Evolutionary conservation across 2,329 filamentous ascomycete species (phyloP), one percentile per base, ranked within the genome.

Genomic region (Penicillium glabrum): DNA sequence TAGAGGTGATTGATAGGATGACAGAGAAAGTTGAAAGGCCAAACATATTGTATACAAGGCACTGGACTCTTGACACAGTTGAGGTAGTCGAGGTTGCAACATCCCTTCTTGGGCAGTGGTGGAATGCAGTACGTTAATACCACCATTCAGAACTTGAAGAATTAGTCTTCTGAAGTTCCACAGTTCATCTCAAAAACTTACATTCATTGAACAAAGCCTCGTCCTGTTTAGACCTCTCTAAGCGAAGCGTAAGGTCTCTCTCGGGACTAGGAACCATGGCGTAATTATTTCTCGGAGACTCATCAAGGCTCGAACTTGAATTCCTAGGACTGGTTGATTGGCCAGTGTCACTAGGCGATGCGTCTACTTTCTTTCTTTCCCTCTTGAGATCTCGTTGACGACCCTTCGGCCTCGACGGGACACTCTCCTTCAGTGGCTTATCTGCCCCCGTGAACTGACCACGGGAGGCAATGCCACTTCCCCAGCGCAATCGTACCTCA

Each of bases 381-480:
- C 60, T 57, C 29, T 46, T 60, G 35, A 65, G 53, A 59, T 72
- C 69, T 19, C 69, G 60, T 39, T 57, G 61, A 41, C 69, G 59
- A 1, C 69, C 69, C 44, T 62, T 70, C 1, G 50, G 60, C 41
- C 67, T 63, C 7, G 57, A 29, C 3, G 68, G 65, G 3, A 68
- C 57, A 46, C 61, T 62, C n/a, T 61, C 52, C 14, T 66, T 57
- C 5, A 69, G 29, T 3, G 69, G 69, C 50, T 65, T 67, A 48
- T 63, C 64, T 7, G 70, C 69, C 7, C 70, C 69, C 1, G 64
- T 68, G 56, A 69, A 71, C 3, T 57, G 61, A 6, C 70, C 70
- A 21, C 70, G 67, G 43, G 69, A 72, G 1, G 70, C 70, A 58
- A 72, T 67, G 0, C 70, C 70, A 24, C 60, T 56, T 3, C 66